phyloP scores from a whole-genome alignment of 805 yeast genomes.

The Suhomyces pyralidae region DNA sequence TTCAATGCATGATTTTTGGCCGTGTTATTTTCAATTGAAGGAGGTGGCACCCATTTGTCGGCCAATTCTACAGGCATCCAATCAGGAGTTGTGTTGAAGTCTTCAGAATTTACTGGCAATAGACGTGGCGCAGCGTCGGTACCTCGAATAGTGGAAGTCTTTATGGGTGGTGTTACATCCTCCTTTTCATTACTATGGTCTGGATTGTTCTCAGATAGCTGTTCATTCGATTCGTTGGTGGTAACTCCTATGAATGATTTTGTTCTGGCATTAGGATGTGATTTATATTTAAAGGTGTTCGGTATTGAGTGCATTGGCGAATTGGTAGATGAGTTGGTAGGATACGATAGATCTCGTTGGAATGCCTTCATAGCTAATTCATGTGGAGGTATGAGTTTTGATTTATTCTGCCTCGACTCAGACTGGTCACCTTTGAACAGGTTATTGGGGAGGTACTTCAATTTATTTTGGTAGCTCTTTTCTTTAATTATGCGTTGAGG shows the following conservation, averaged over 20 bases:
- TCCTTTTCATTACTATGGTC: conserved; percentile 2
- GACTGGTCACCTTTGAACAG: conserved; percentile 9
- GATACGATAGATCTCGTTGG: conserved; percentile 4
- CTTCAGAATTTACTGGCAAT: neutral
- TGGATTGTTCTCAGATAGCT: neutral
- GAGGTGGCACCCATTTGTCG: conserved; percentile 30
- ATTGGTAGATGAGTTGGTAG: conserved; percentile 3
- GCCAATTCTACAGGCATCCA: conserved; percentile 44
- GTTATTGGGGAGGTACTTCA: conserved; percentile 32
- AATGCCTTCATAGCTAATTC: conserved; percentile 9
- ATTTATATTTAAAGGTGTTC: conserved; percentile 42
- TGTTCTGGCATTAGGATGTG: conserved; percentile 45
- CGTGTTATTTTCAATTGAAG: neutral
- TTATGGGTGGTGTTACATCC: conserved; percentile 14
- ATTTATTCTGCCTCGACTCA: conserved; percentile 20
- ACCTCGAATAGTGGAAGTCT: conserved; percentile 24
- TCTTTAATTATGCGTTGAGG: conserved; percentile 7
- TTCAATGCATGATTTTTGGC: neutral
- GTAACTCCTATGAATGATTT: conserved; percentile 26
- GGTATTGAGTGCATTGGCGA: conserved; percentile 32
- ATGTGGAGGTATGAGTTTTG: conserved; percentile 32
- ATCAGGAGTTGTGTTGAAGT: conserved; percentile 28
- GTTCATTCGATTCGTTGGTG: neutral
- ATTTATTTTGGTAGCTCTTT: conserved; percentile 26
- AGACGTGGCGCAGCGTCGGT: neutral